These are phyloP conservation scores for Talaromyces albobiverticillius DNA, from an alignment of 2,329 filamentous ascomycete genomes.

Conservation along the genomic window DNA sequence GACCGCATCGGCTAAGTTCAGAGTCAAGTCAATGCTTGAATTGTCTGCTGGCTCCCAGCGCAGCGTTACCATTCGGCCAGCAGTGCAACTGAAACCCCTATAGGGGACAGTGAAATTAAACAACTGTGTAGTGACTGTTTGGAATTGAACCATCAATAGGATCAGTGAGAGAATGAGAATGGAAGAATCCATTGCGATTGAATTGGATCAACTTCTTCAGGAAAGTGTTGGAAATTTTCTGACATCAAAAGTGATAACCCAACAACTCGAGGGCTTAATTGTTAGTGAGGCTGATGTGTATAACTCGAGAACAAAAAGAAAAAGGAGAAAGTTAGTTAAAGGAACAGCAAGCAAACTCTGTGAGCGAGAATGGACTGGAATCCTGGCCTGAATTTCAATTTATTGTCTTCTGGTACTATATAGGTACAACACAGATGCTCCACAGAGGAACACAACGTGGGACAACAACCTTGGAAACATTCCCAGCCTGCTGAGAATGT, in stretches of 20 bases:
- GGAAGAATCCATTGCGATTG: not conserved
- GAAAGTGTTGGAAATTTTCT: too few species aligned
- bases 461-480: not conserved
- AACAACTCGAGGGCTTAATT: too few species aligned
- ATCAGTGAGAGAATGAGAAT: not conserved
- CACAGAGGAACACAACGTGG: not conserved
- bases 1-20: not conserved
- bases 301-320: not conserved
- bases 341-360: not conserved
- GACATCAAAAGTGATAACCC: too few species aligned
- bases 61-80: not conserved
- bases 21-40: not conserved
- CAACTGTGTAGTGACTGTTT: not conserved
- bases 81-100: not conserved
- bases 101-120: not conserved
- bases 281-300: too few species aligned
- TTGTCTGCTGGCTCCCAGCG: not conserved
- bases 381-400: not conserved
- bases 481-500: too few species aligned
- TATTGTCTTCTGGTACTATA: not conserved
- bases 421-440: not conserved
- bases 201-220: not conserved
- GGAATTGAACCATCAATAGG: not conserved
- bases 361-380: not conserved
- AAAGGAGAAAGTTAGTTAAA: not conserved